Conservation (phyloP, 2,329 filamentous ascomycete species). For the Diaporthe destruens region DNA sequence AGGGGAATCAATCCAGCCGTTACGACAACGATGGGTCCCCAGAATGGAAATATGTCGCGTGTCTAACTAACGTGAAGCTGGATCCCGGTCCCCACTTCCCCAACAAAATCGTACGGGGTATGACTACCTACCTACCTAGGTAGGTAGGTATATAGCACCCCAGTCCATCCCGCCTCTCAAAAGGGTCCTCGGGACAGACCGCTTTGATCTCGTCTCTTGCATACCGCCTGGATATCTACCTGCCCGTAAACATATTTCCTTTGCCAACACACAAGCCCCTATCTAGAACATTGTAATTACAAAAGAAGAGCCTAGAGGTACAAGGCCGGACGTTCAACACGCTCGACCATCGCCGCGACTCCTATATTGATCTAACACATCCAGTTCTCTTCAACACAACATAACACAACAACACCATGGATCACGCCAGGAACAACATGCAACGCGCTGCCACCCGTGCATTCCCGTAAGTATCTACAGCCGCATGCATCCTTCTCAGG, state of each 20-base stretch:
- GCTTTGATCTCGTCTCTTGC: constrained; percentile 6
- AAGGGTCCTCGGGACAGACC: background rate
- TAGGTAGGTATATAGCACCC: too few species aligned
- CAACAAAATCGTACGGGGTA: constrained; percentile 36
- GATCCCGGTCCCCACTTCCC: constrained; percentile 20
- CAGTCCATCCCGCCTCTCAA: background rate
- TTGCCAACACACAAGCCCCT: too few species aligned
- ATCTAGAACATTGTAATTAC: background rate
- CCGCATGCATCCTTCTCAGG: background rate
- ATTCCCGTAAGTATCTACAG: constrained; percentile 41
- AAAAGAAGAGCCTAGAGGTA: background rate
- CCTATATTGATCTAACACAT: background rate
- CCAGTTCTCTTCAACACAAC: background rate
- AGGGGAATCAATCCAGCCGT: constrained; percentile 28
- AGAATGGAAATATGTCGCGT: constrained; percentile 41
- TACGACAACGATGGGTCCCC: constrained; percentile 9
- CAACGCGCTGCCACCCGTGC: constrained; percentile 39
- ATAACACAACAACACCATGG: constrained; percentile 32
- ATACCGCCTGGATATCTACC: background rate
- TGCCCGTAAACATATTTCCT: too few species aligned
- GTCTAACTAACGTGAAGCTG: constrained; percentile 34
- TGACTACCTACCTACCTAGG: too few species aligned
- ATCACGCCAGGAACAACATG: constrained; percentile 39
- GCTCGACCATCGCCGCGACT: background rate
- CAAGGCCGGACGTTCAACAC: constrained; percentile 19